Conservation (phyloP, 139 green algal genomes). For the Chlorella sorokiniana region DNA sequence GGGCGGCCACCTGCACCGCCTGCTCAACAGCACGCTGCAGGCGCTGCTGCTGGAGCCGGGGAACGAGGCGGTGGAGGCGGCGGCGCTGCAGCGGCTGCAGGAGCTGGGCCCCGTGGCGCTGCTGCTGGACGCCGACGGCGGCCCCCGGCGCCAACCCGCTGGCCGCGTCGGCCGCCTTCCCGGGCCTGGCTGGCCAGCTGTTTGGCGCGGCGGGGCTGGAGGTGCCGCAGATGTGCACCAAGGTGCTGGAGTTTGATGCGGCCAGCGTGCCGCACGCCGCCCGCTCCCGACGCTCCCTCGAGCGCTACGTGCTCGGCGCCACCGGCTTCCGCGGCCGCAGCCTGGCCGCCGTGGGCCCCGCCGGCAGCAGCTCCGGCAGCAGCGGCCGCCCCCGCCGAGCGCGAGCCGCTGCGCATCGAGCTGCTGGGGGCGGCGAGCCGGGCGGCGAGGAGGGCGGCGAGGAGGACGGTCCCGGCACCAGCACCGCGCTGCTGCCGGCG, state of each 20-base stretch:
- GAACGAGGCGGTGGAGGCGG: constrained; percentile 16
- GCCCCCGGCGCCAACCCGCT: constrained; percentile 1
- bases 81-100: constrained; percentile 42
- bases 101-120: constrained; percentile 51
- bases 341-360: neutral
- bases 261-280: constrained; percentile 20
- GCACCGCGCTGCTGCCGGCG: neutral
- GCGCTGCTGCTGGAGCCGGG: constrained; percentile 19
- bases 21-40: constrained; percentile 36
- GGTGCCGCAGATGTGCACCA: constrained; percentile 30
- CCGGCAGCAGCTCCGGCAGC: neutral
- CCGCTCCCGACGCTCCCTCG: constrained; percentile 32
- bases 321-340: constrained; percentile 35
- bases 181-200: constrained; percentile 28
- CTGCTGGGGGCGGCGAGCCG: neutral
- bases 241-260: constrained; percentile 53
- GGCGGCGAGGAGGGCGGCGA: neutral
- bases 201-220: constrained; percentile 37
- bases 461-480: neutral
- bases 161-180: constrained; percentile 17
- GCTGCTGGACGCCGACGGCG: constrained; percentile 20
- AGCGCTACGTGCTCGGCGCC: constrained; percentile 32
- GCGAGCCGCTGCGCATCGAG: neutral
- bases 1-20: neutral
- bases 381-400: neutral